Percentiles rank a stretch among this genome's conserved stretches.
These are phyloP conservation scores for Didymella segeticola DNA, from an alignment of 2,329 filamentous ascomycete species.

Conservation along the genomic window DNA sequence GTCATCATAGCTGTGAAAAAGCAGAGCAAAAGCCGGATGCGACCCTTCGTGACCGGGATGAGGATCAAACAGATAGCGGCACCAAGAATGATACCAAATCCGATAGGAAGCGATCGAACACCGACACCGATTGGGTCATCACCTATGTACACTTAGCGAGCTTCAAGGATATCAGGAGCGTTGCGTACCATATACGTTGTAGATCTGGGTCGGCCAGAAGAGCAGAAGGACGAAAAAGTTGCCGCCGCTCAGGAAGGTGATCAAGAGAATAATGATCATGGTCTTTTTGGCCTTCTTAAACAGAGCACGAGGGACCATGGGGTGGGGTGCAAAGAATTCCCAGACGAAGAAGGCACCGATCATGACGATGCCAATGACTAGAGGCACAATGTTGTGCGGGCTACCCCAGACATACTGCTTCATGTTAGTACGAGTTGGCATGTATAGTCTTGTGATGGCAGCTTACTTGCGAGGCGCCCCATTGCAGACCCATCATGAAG, in stretches of 20 bases:
- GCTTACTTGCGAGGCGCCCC: slow-evolving; percentile 46
- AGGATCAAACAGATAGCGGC: slow-evolving; percentile 65
- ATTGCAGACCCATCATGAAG: slow-evolving; percentile 49
- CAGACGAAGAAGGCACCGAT: slow-evolving; percentile 61
- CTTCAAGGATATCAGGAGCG: not conserved
- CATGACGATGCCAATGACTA: slow-evolving; percentile 59
- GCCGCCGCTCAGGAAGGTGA: slow-evolving; percentile 44
- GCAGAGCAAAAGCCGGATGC: slow-evolving; percentile 67
- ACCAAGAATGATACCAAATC: slow-evolving; percentile 68
- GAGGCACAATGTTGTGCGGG: slow-evolving; percentile 60
- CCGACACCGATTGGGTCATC: slow-evolving; percentile 69
- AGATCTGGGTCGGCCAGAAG: slow-evolving; percentile 45
- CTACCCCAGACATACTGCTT: slow-evolving; percentile 63
- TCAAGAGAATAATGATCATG: slow-evolving; percentile 42
- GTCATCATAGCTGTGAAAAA: slow-evolving; percentile 69
- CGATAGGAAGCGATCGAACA: slow-evolving; percentile 69
- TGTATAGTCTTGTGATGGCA: slow-evolving; percentile 15
- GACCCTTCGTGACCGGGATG: slow-evolving; percentile 64
- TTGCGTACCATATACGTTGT: slow-evolving; percentile 42
- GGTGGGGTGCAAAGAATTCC: slow-evolving; percentile 51
- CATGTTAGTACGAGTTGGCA: slow-evolving; percentile 49
- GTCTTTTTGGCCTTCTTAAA: slow-evolving; percentile 41
- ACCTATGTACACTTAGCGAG: slow-evolving; percentile 20
- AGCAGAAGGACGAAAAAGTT: slow-evolving; percentile 46
- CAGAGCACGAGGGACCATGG: slow-evolving; percentile 52